These are phyloP conservation scores for Rhazya stricta DNA, from an alignment of 257 asterid species.

Conservation along the genomic window DNA sequence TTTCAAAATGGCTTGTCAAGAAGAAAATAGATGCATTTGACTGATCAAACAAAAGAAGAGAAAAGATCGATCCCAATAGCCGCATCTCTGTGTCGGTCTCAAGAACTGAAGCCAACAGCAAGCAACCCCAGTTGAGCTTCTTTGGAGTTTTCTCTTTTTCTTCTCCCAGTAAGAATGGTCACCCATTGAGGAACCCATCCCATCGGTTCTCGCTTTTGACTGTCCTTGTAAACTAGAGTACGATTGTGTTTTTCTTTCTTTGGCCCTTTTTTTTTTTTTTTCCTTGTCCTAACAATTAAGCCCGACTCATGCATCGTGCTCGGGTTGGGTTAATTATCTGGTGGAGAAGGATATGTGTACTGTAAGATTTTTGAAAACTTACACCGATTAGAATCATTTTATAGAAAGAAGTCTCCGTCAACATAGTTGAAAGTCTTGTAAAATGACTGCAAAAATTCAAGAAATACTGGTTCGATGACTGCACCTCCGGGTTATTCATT, in stretches of 20 bases:
- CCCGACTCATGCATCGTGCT: too few species aligned
- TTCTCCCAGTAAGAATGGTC: not conserved
- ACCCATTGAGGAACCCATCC: not conserved
- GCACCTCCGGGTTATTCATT: not conserved
- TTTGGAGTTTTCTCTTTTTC: not conserved
- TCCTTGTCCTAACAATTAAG: not conserved
- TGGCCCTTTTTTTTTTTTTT: not conserved
- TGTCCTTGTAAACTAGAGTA: not conserved
- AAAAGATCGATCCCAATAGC: not conserved
- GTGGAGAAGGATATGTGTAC: too few species aligned
- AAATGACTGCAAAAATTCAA: too few species aligned
- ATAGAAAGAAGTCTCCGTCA: too few species aligned
- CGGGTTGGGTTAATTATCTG: too few species aligned
- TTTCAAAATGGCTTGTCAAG: slow-evolving; percentile 14
- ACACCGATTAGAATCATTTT: too few species aligned
- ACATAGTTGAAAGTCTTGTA: too few species aligned
- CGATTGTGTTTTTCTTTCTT: not conserved
- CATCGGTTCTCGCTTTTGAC: not conserved
- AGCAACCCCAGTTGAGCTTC: not conserved
- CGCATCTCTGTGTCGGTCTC: slow-evolving; percentile 1
- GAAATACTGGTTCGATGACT: not conserved
- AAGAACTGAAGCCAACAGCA: not conserved
- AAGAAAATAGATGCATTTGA: slow-evolving; percentile 13
- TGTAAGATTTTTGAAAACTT: too few species aligned
- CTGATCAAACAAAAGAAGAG: slow-evolving; percentile 9